These are phyloP conservation scores for Limnanthes douglasii DNA, from an alignment of 345 rosid genomes.

Conservation along the genomic window DNA sequence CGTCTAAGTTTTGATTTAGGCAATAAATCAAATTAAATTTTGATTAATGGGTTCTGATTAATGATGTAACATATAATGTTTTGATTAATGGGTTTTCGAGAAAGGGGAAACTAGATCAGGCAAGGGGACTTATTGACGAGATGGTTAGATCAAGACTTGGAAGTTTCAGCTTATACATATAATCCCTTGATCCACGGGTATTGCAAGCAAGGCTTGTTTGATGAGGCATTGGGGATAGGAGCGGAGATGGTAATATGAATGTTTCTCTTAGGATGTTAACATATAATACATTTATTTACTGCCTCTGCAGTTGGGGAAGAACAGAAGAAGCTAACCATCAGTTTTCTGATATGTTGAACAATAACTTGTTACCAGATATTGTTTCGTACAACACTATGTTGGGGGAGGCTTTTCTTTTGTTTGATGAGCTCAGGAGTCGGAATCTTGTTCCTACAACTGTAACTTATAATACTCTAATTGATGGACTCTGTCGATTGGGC, in stretches of 20 bases:
- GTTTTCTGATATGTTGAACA: slow-evolving; percentile 25
- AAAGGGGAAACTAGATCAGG: slow-evolving; percentile 33
- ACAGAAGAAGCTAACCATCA: slow-evolving; percentile 30
- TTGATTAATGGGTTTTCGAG: slow-evolving; percentile 42
- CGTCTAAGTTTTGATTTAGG: too few species aligned
- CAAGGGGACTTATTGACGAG: slow-evolving; percentile 28
- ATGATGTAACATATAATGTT: slow-evolving; percentile 43
- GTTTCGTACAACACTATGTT: slow-evolving; percentile 50
- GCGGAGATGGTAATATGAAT: slow-evolving; percentile 38
- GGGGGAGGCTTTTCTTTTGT: slow-evolving; percentile 45
- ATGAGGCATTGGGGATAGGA: slow-evolving; percentile 29
- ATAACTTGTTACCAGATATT: slow-evolving; percentile 32
- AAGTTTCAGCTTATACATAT: slow-evolving; percentile 33
- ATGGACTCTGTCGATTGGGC: slow-evolving; percentile 56
- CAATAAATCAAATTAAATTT: too few species aligned
- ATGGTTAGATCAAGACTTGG: slow-evolving; percentile 36
- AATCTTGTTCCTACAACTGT: slow-evolving; percentile 25
- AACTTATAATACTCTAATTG: slow-evolving; percentile 53
- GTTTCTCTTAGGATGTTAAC: slow-evolving; percentile 23
- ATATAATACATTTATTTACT: slow-evolving; percentile 31
- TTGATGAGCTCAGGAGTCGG: slow-evolving; percentile 29
- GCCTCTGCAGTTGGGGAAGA: slow-evolving; percentile 36
- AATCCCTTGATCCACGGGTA: slow-evolving; percentile 45
- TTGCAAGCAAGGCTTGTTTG: slow-evolving; percentile 34
- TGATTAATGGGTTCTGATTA: slow-evolving; percentile 17